phyloP scores from a whole-genome alignment of 208 protist genomes.

The Trypanosoma rangeli region DNA sequence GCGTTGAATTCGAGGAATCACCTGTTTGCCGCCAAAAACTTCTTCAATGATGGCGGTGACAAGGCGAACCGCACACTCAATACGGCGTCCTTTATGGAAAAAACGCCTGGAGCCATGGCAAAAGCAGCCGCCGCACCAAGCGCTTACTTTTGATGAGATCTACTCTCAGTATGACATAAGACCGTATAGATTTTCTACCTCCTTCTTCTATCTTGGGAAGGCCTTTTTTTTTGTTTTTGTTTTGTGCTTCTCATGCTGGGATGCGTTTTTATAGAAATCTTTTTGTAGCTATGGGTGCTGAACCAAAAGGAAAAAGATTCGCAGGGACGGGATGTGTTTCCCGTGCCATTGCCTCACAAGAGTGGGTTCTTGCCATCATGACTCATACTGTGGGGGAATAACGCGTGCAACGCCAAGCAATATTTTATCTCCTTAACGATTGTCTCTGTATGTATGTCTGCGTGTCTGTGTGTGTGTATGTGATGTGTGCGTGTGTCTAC shows the following conservation, averaged over 20 bases:
- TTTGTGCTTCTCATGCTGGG: slow-evolving; percentile 22
- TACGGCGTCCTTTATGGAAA: slow-evolving; percentile 19
- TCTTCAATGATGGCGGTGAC: slow-evolving; percentile 27
- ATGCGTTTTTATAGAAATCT: not conserved
- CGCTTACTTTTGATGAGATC: slow-evolving; percentile 47
- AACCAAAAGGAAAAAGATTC: not conserved
- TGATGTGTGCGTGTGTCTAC: not conserved
- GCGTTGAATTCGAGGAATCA: slow-evolving; percentile 9
- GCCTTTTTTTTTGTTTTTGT: slow-evolving; percentile 4
- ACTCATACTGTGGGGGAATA: not conserved
- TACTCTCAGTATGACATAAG: not conserved
- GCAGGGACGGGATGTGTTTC: not conserved
- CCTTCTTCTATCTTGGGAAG: not conserved
- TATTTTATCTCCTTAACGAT: not conserved
- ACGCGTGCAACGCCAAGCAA: not conserved
- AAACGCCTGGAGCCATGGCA: not conserved
- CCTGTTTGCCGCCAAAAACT: slow-evolving; percentile 39
- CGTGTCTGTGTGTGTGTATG: not conserved
- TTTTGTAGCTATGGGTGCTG: not conserved
- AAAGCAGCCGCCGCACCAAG: slow-evolving; percentile 21
- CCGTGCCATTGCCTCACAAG: not conserved
- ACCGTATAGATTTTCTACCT: slow-evolving; percentile 7
- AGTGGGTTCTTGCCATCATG: not conserved
- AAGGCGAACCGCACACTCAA: slow-evolving; percentile 9
- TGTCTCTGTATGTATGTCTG: not conserved